These are phyloP conservation scores for Exophiala alcalophila DNA, from an alignment of 2,329 filamentous ascomycete species.

Conservation along the genomic window DNA sequence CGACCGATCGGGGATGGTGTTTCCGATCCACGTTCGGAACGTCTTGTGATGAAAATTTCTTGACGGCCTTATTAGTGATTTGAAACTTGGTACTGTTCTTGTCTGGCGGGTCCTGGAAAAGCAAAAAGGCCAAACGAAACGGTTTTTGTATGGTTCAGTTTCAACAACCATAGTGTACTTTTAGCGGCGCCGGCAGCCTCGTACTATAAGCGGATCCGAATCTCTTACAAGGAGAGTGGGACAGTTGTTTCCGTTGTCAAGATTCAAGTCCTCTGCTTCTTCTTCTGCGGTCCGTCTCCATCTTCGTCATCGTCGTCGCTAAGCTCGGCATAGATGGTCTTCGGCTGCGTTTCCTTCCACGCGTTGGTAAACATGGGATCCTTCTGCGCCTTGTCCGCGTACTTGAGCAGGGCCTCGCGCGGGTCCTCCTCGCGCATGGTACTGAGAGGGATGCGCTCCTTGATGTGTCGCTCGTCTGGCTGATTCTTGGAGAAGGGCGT, in stretches of 20 bases:
- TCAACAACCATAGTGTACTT: too few relatives aligned
- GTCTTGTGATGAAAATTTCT: too few relatives aligned
- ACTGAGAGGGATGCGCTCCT: conserved; percentile 81
- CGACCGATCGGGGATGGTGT: too few relatives aligned
- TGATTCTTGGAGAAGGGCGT: conserved; percentile 90
- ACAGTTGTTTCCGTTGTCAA: background rate
- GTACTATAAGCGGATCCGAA: too few relatives aligned
- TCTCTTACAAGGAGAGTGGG: too few relatives aligned
- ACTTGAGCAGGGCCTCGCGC: conserved; percentile 87
- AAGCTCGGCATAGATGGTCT: conserved; percentile 83
- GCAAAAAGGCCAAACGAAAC: too few relatives aligned
- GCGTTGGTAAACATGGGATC: conserved; percentile 93
- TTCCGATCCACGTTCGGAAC: too few relatives aligned
- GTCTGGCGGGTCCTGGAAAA: too few relatives aligned
- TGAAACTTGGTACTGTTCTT: too few relatives aligned
- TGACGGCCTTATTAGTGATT: too few relatives aligned
- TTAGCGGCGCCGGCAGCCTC: too few relatives aligned
- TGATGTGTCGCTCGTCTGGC: conserved; percentile 85
- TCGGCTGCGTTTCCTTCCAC: conserved; percentile 87
- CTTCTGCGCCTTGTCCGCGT: conserved; percentile 87
- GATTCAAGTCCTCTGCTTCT: conserved; percentile 43
- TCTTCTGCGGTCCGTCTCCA: conserved; percentile 66
- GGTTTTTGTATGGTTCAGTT: too few relatives aligned
- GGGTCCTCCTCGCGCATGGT: conserved; percentile 96
- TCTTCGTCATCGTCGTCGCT: conserved; percentile 79